These are phyloP conservation scores for Termitomyces sp. DNA, from an alignment of 1,284 basidiomycete genomes.

Conservation along the genomic window DNA sequence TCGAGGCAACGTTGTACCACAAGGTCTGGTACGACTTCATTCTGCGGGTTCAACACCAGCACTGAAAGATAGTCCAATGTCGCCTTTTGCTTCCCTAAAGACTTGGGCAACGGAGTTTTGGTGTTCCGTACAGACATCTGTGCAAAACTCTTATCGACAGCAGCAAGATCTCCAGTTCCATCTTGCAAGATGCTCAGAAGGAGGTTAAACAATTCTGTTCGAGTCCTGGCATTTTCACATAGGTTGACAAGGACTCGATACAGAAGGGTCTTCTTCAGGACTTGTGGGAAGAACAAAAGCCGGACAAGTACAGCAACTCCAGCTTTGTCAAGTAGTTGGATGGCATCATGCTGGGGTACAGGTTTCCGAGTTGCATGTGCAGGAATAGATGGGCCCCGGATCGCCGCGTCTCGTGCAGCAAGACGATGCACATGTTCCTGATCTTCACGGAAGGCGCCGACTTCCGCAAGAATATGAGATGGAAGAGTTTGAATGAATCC, in stretches of 20 bases:
- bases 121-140: slow-evolving; percentile 80
- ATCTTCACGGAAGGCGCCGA: slow-evolving; percentile 60
- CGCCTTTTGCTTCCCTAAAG: slow-evolving; percentile 65
- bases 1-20: slow-evolving; percentile 92
- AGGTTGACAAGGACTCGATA: slow-evolving; percentile 92
- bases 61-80: slow-evolving; percentile 48
- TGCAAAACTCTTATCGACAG: slow-evolving; percentile 91
- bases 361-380: slow-evolving; percentile 43
- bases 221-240: slow-evolving; percentile 91
- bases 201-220: slow-evolving; percentile 89
- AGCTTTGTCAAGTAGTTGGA: slow-evolving; percentile 89
- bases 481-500: slow-evolving; percentile 77
- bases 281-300: slow-evolving; percentile 94
- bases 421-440: slow-evolving; percentile 36
- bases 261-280: slow-evolving; percentile 79
- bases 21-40: slow-evolving; percentile 84
- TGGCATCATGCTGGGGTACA: slow-evolving; percentile 72
- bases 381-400: slow-evolving; percentile 29
- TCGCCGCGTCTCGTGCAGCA: slow-evolving; percentile 30
- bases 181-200: slow-evolving; percentile 92
- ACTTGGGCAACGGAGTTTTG: slow-evolving; percentile 65
- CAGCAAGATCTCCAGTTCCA: slow-evolving; percentile 86
- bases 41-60: slow-evolving; percentile 59
- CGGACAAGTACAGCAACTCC: slow-evolving; percentile 90
- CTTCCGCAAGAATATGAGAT: slow-evolving; percentile 80